Evolutionary conservation across 345 rosid genomes (phyloP).

Genomic region (Pseudoturritis turrita): DNA sequence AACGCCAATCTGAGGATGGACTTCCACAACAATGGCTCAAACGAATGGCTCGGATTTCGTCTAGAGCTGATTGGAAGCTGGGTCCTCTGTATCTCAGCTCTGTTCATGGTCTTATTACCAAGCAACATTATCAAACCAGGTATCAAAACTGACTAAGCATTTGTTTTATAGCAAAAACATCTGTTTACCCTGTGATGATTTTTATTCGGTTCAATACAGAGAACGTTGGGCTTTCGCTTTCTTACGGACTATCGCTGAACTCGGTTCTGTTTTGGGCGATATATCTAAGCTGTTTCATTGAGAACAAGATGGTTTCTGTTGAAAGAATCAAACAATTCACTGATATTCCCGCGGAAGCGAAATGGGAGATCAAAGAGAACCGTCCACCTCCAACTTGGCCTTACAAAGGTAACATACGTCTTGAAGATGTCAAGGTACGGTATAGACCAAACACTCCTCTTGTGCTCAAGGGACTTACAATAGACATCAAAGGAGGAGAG

Average conservation of each 20-base stretch:
- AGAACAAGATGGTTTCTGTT: constrained; percentile 87
- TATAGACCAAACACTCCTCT: constrained; percentile 88
- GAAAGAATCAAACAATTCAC: constrained; percentile 93
- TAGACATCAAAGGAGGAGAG: constrained; percentile 81
- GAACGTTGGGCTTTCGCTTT: constrained; percentile 85
- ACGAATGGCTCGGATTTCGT: constrained; percentile 92
- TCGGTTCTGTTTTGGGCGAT: constrained; percentile 73
- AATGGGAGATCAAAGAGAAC: constrained; percentile 61
- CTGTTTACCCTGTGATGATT: neutral
- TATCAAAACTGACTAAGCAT: constrained; percentile 11
- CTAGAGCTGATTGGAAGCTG: constrained; percentile 72
- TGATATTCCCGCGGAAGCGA: constrained; percentile 69
- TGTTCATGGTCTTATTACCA: constrained; percentile 83
- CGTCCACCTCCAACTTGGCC: constrained; percentile 86
- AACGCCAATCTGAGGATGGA: constrained; percentile 78
- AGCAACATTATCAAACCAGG: constrained; percentile 83
- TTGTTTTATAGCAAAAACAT: neutral
- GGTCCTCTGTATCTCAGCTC: constrained; percentile 66
- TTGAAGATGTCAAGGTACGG: constrained; percentile 77
- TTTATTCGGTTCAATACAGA: constrained; percentile 35
- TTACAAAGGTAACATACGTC: constrained; percentile 59
- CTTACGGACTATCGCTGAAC: constrained; percentile 87
- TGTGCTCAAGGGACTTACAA: constrained; percentile 77
- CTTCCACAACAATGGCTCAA: constrained; percentile 84
- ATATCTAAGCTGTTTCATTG: constrained; percentile 79